Base-by-base conservation (phyloP, 2,329 filamentous ascomycete genomes). In the Diaporthe humulicola region DNA sequence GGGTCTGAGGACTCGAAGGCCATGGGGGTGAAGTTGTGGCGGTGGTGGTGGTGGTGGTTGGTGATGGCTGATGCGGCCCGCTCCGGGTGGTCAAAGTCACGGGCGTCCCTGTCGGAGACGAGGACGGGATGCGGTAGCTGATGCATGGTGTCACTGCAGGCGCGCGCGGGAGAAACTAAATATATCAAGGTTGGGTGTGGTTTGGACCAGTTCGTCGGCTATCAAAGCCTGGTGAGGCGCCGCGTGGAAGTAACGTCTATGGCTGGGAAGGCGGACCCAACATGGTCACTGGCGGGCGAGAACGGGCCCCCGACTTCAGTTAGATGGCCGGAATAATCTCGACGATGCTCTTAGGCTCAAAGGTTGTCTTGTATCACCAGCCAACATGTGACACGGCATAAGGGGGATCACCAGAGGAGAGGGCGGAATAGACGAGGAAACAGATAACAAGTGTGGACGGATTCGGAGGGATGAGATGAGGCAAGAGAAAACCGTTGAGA, bases 401-500 rank as follows among this genome's bases (percentile, higher is more conserved):
- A 28, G 15, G 9, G 30, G 22, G 30, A 69, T 52, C 64, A 40
- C 15, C 64, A 40, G 64, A 45, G 8, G 33, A 54, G 33, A 72
- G 25, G 10, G 57, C 36, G 70, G 38, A 38, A 54, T 22, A 58
- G 22, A 17, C 33, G 33, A 42, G 12, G 8, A 17, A 22, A 19
- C 14, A 40, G 45, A 40, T 17, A 64, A 30, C 14, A n/a, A 30
- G 17, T 28, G 36, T 64, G 70, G 45, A 72, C 64, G 45, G 64
- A 67, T 67, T 52, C 45, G 45, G 64, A 25, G 33, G 58, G 33
- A 30, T 28, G 36, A 61, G 45, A 19, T 19, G 52, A 58, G 36
- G 69, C 52, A 60, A 5, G 54, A 40, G 22, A 71, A 58, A 70
- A 70, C 50, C 40, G 67, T 70, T 70, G 67, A 70, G 67, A 58